Base-by-base conservation (phyloP, 1,284 basidiomycete species). In the Blastosporella zonata region DNA sequence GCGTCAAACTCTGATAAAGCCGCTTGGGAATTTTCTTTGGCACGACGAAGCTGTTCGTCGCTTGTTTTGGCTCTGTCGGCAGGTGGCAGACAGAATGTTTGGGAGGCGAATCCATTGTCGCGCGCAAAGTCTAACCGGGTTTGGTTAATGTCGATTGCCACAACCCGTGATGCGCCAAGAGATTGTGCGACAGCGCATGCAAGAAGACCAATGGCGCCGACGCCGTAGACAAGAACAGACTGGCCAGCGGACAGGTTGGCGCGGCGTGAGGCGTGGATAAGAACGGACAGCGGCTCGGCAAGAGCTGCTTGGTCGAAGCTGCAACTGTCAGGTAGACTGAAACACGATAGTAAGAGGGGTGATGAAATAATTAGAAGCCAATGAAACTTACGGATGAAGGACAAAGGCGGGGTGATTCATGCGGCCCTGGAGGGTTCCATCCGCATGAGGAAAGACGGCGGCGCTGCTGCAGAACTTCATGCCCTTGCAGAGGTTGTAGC, bases 401-500 rank as follows among this genome's bases (percentile, higher is more conserved):
- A 92, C 78, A 61, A 87, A 77, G 0, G 82, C 81, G 2, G 93
- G 93, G 69, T 95, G 93, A 68, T 91, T 93, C 79, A 97, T 90
- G 57, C 78, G 77, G 50, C 83, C 81, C 67, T 93, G 90, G 42
- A 97, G 79, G 4, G 93, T 96, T 2, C 95, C 95, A 61, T 97
- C 93, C 20, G 90, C 77, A 64, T 98, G 95, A 39, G 95, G 95
- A 67, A 87, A 91, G 8, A 91, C 93, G 67, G 95, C 92, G 38
- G 95, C 95, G 46, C 83, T 87, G 53, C 81, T 86, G 61, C 88
- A 90, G 70, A 97, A 98, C 53, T 91, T 81, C 83, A 98, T 79
- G 59, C 71, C 69, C 59, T 84, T 84, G 78, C 95, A 98, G 51
- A 98, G 82, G 73, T 98, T 97, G 75, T 97, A 98, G 33, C 91